Evolutionary conservation across 176 grass and related monocot genomes (phyloP).

Genomic region (Avena atlantica): DNA sequence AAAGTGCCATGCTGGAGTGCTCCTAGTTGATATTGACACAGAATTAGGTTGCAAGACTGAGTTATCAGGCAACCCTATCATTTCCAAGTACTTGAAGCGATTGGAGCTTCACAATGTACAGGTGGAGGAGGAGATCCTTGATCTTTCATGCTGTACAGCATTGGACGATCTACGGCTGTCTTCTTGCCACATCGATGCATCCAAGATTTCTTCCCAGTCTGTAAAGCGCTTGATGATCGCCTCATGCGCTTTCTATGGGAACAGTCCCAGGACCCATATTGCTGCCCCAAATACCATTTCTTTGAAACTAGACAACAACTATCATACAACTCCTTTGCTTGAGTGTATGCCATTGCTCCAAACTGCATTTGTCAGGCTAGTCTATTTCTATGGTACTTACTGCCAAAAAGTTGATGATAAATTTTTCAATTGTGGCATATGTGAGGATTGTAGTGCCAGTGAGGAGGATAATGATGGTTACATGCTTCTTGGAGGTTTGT

Average conservation of each 20-base stretch:
- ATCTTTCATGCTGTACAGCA: neutral
- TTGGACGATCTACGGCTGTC: neutral
- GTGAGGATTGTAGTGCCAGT: neutral
- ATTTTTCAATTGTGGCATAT: neutral
- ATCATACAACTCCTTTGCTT: neutral
- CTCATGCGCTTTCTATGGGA: neutral
- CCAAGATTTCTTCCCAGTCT: neutral
- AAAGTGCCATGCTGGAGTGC: neutral
- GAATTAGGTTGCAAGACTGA: neutral
- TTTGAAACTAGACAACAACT: neutral
- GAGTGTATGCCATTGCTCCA: neutral
- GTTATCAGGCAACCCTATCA: neutral
- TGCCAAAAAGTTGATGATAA: neutral
- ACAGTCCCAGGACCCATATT: neutral
- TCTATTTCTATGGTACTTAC: neutral
- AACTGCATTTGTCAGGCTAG: neutral
- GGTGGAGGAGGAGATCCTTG: neutral
- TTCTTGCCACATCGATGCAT: neutral
- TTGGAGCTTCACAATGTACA: neutral
- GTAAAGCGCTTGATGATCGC: neutral
- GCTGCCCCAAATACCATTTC: neutral
- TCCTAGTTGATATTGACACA: neutral
- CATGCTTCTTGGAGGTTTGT: conserved; percentile 6
- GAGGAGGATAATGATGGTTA: neutral
- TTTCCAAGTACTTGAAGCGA: neutral